phyloP scores from a whole-genome alignment of 305 asterid species.

The Plantago rigida region DNA sequence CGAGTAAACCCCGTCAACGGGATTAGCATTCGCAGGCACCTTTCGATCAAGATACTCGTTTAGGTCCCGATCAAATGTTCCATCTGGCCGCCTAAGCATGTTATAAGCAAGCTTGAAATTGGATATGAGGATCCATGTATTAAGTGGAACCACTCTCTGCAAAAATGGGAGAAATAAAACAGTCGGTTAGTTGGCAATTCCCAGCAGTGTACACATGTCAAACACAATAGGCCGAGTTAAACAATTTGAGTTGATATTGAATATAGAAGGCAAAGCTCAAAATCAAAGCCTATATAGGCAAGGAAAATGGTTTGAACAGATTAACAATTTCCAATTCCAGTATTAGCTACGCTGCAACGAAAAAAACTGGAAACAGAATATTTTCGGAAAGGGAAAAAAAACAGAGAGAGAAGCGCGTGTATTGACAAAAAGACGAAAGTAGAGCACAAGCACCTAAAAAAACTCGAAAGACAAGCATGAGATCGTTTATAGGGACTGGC shows the following conservation, averaged over 20 bases:
- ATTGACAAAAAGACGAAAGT: constrained; percentile 28
- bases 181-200: background rate
- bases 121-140: constrained; percentile 60
- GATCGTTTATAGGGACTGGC: constrained; percentile 26
- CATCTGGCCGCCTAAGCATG: constrained; percentile 52
- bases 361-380: constrained; percentile 3
- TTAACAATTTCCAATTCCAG: constrained; percentile 14
- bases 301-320: too few relatives aligned
- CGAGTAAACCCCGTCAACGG: constrained; percentile 52
- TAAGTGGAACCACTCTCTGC: constrained; percentile 61
- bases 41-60: constrained; percentile 57
- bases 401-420: constrained; percentile 5
- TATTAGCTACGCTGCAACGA: constrained; percentile 14
- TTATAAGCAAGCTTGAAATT: constrained; percentile 55
- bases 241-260: background rate
- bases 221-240: too few relatives aligned
- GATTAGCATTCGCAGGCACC: constrained; percentile 39
- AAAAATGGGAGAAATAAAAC: constrained; percentile 4
- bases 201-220: too few relatives aligned
- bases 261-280: background rate
- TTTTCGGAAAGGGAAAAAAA: constrained; percentile 16
- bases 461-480: constrained; percentile 28
- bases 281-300: too few relatives aligned
- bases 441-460: constrained; percentile 22
- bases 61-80: constrained; percentile 48